Percentiles rank a stretch among this genome's conserved stretches.
These are phyloP conservation scores for Boletus tomentosulus DNA, from an alignment of 768 basidiomycete species.

Conservation along the genomic window DNA sequence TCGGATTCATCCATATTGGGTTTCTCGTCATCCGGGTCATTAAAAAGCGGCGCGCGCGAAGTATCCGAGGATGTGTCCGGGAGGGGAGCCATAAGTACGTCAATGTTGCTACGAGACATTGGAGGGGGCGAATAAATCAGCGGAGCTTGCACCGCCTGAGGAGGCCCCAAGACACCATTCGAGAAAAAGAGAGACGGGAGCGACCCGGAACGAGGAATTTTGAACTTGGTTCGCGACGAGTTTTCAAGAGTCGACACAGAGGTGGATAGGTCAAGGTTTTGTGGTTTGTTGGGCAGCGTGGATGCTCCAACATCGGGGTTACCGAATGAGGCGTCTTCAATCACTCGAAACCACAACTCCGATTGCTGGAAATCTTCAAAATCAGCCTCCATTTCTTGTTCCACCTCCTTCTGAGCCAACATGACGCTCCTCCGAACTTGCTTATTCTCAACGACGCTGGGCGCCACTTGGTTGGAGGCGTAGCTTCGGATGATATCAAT, in stretches of 20 bases:
- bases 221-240: conserved; percentile 7
- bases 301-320: conserved; percentile 6
- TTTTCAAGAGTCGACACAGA: background rate
- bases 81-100: conserved; percentile 77
- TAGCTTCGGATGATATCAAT: conserved; percentile 67
- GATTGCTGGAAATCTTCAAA: conserved; percentile 86
- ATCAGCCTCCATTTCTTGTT: conserved; percentile 87
- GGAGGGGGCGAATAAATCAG: conserved; percentile 15
- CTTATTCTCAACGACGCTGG: conserved; percentile 39
- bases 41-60: conserved; percentile 74
- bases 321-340: conserved; percentile 57
- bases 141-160: conserved; percentile 18
- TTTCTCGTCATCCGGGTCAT: conserved; percentile 64
- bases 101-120: conserved; percentile 50
- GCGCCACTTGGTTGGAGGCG: conserved; percentile 45
- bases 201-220: conserved; percentile 35
- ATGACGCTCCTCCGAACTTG: conserved; percentile 77
- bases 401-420: conserved; percentile 79
- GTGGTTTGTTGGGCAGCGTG: conserved; percentile 1
- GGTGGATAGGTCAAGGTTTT: conserved; percentile 11
- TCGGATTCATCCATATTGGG: conserved; percentile 62
- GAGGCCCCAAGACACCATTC: conserved; percentile 10
- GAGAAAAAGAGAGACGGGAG: conserved; percentile 29
- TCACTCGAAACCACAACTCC: conserved; percentile 89
- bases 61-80: conserved; percentile 47